These are phyloP conservation scores for Claviceps lovelessii DNA, from an alignment of 2,329 filamentous ascomycete species.

Conservation along the genomic window DNA sequence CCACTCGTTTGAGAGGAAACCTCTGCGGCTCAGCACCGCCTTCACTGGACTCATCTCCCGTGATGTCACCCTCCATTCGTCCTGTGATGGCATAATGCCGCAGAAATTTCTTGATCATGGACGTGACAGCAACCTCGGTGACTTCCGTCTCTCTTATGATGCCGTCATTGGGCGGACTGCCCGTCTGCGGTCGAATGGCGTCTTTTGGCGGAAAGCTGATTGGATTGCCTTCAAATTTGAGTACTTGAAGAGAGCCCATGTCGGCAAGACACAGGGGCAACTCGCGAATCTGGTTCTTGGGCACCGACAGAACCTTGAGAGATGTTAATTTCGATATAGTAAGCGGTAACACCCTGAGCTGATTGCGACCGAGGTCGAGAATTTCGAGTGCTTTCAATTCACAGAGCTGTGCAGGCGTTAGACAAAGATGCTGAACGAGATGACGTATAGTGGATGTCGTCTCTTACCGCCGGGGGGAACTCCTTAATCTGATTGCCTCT, in stretches of 20 bases:
- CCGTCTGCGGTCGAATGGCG: conserved; percentile 44
- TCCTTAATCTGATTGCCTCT: conserved; percentile 59
- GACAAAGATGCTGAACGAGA: conserved; percentile 10
- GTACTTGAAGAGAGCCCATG: conserved; percentile 75
- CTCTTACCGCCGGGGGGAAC: conserved; percentile 40
- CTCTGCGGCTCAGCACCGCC: conserved; percentile 61
- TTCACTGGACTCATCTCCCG: conserved; percentile 53
- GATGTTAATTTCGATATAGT: conserved; percentile 71
- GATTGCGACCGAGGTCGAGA: conserved; percentile 81
- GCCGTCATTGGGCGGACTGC: conserved; percentile 41
- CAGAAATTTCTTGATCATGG: conserved; percentile 47
- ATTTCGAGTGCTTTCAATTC: conserved; percentile 80
- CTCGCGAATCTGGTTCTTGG: conserved; percentile 74
- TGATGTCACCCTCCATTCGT: conserved; percentile 39
- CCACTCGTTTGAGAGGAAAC: conserved; percentile 46
- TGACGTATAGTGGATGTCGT: neutral
- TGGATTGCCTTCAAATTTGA: conserved; percentile 83
- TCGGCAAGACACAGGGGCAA: conserved; percentile 74
- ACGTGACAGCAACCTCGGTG: conserved; percentile 43
- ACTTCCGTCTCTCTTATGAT: conserved; percentile 45
- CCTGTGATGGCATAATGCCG: conserved; percentile 38
- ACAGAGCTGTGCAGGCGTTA: conserved; percentile 48
- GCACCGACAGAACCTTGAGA: conserved; percentile 76
- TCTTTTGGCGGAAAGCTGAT: conserved; percentile 65
- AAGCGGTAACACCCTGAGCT: conserved; percentile 60